Base-by-base conservation (phyloP, 2,329 filamentous ascomycete genomes). In the Diaporthe helianthi region DNA sequence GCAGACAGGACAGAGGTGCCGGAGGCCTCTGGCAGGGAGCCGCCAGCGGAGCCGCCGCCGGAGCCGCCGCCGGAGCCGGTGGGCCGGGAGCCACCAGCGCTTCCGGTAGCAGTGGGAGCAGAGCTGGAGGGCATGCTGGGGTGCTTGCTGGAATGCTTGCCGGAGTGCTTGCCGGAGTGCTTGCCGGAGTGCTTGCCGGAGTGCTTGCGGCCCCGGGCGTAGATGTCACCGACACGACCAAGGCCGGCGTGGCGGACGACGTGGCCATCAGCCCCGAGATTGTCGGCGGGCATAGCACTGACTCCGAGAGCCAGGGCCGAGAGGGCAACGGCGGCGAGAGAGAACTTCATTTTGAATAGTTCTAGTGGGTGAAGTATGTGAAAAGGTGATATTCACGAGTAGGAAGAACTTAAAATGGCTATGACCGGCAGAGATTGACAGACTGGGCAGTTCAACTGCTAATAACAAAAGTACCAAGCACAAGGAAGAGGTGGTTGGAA, bases 1-100 rank as follows among this genome's bases (percentile, higher is more conserved):
- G 66, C 69, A 33, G 53, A 47, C 15, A 71, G 53, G 10, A 41
- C 69, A 26, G 60, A 61, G 38, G 66, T 61, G 31, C 69, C 69
- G 38, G 69, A 69, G 12, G 69, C 69, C 6, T 60, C 60, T 15
- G 69, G 69, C 7, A 71, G 65, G 19, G 65, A 60, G 26, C 65
- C 69, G 24, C 68, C 68, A 17, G 66, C 41, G 3, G 64, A 13
- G 41, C 52, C 36, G 19, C 41, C 36, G 9, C 51, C 41, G 51
- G 41, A 54, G 29, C 36, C 24, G n/a, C 17, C 26, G 6, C 36
- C 19, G 4, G 12, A 6, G 3, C 41, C 29, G 31, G 64, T 67
- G 1, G 64, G 47, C 64, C 36, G 36, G 41, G 58, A 67, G 41
- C 64, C 52, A 19, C 46, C 47, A 29, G 60, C 13, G 22, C 51